Evolutionary conservation across 2,329 filamentous ascomycete genomes (phyloP), one percentile per base, ranked within the genome.

Genomic region (Chaetomium strumarium): DNA sequence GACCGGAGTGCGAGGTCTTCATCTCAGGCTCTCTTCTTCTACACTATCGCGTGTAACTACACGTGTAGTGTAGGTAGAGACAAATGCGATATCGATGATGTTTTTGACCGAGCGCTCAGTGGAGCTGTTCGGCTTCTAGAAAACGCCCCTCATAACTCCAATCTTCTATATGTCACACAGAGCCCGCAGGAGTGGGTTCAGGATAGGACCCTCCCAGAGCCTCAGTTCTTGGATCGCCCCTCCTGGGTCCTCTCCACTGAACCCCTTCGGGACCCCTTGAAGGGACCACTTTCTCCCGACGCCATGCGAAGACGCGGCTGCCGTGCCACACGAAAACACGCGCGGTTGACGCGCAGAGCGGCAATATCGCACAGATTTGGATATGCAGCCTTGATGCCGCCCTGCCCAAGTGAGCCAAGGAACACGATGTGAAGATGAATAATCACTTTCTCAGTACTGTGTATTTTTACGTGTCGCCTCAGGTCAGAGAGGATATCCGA

Each of bases 141-240:
- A 59, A 30, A 52, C 54, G 57, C 59, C 62, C 62, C 57, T 57
- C 53, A 53, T 55, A 54, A 62, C 56, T 57, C 56, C 60, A 54
- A 61, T 55, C 60, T 59, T 56, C n/a, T 60, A 56, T 54, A 62
- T 58, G 62, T 64, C 58, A 55, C 59, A 64, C 62, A 64, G 58
- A 61, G 57, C 58, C 62, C 62, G 58, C 60, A 59, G 58, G 58
- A 58, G 62, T 64, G 62, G 62, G 57, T 63, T 64, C 58, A 58
- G 55, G 57, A 62, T 58, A 52, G 53, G 62, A 61, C 61, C 62
- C 62, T 64, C 62, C 61, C 55, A 64, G 62, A 64, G 62, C 62
- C 62, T 64, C 62, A 61, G 42, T 58, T 55, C 54, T 60, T 55
- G 56, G 60, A 60, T 62, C 62, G 53, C 54, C 60, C 55, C 53